Evolutionary conservation across 441 rosid species (phyloP).

Genomic region (Manihot esculenta): DNA sequence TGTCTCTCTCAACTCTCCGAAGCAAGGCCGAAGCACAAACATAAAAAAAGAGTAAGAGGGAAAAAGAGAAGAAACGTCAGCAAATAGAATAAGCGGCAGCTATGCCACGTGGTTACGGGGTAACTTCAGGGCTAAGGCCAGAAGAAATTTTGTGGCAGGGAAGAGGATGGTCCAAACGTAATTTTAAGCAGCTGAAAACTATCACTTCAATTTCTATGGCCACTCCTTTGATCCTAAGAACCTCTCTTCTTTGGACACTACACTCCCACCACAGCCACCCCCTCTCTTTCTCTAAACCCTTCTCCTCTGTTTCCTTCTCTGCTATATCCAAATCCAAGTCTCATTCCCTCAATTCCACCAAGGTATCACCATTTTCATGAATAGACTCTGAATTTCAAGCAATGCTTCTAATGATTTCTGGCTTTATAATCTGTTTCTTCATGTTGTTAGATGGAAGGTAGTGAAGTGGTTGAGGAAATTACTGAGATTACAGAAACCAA

Average conservation of each 20-base stretch:
- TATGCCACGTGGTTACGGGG: not conserved
- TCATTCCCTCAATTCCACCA: conserved; percentile 34
- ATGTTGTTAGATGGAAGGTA: conserved; percentile 51
- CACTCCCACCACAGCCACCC: conserved; percentile 3
- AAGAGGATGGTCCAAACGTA: conserved; percentile 7
- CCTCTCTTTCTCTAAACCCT: conserved; percentile 21
- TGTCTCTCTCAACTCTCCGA: too few species aligned
- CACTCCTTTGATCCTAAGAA: conserved; percentile 37
- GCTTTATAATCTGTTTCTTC: conserved; percentile 1
- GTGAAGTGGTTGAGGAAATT: conserved; percentile 44
- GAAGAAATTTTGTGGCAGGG: not conserved
- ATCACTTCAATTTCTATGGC: conserved; percentile 34
- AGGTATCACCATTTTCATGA: conserved; percentile 31
- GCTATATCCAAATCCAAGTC: conserved; percentile 22
- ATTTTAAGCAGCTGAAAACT: not conserved
- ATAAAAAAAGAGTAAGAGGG: too few species aligned
- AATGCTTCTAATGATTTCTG: not conserved
- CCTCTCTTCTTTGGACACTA: conserved; percentile 12
- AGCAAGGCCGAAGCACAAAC: too few species aligned
- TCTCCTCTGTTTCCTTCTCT: conserved; percentile 25
- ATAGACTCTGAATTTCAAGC: not conserved
- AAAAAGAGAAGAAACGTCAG: too few species aligned
- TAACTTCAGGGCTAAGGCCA: not conserved
- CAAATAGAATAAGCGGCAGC: too few species aligned
- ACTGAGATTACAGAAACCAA: conserved; percentile 19